These are phyloP conservation scores for Lycium ferocissimum DNA, from an alignment of 257 asterid species.

Conservation along the genomic window DNA sequence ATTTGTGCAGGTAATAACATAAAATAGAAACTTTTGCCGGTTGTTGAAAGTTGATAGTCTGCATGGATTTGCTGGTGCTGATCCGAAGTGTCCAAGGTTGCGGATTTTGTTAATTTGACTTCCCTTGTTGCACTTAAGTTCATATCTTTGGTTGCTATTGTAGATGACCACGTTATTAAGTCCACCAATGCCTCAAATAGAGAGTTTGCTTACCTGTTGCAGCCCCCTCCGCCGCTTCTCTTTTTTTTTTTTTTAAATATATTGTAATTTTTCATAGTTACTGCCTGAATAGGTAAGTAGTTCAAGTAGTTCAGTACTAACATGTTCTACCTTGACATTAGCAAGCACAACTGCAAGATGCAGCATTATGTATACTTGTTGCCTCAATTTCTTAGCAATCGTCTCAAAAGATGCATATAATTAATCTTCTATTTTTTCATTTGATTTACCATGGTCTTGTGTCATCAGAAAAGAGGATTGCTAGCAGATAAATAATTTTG, in stretches of 20 bases:
- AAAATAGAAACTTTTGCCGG: neutral
- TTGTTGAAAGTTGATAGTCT: neutral
- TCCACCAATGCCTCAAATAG: neutral
- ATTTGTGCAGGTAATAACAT: neutral
- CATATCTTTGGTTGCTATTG: neutral
- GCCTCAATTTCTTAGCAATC: neutral
- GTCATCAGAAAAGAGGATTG: neutral
- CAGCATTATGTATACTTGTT: neutral
- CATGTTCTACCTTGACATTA: neutral
- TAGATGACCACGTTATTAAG: neutral
- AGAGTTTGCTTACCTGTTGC: neutral
- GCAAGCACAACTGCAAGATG: neutral
- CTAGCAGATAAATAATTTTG: neutral
- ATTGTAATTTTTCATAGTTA: neutral
- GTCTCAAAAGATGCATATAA: neutral
- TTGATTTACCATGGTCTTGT: neutral
- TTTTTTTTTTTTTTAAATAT: too few relatives aligned
- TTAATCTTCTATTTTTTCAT: neutral
- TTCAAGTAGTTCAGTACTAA: neutral
- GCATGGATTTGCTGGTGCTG: slow-evolving; percentile 23
- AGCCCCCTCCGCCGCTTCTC: neutral
- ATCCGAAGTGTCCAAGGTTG: slow-evolving; percentile 1
- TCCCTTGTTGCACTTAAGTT: slow-evolving; percentile 33
- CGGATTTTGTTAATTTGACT: neutral
- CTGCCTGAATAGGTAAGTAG: neutral